Base-by-base conservation (phyloP, 2,329 filamentous ascomycete species). In the Exophiala oligosperma region DNA sequence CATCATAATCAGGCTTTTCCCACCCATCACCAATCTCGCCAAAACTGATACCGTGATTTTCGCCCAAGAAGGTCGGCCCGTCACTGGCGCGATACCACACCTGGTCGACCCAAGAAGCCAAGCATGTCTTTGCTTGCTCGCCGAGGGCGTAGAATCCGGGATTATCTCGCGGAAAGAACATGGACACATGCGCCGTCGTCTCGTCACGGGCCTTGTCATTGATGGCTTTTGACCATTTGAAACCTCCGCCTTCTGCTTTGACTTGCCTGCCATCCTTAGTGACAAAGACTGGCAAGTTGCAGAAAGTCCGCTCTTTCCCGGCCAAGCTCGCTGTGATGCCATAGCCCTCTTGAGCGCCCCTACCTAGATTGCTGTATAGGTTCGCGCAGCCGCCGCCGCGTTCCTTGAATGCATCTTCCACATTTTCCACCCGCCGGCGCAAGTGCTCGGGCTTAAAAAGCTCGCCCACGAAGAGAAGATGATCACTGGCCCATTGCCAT, bases 391-490 rank as follows among this genome's bases (percentile, higher is more conserved):
- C 64, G 14, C 52, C 53, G 12, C 61, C 62, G n/a, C 61, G 54
- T 37, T 65, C 62, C 24, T 49, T 49, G 32, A 51, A 85, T 81
- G 21, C 92, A 76, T 58, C 81, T 79, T n/a, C 84, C 71, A 97
- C 79, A 60, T 78, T 81, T n/a, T 79, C 76, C 8, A 96, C 81
- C 32, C 94, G 85, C 69, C 85, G 83, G 66, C 87, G 86, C 64
- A 97, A 78, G 69, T 96, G 92, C 67, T 92, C 89, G 3, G 85
- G 86, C n/a, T 90, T 86, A 49, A 90, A 89, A 6, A 99, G 82
- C 68, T 91, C 95, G 1, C 92, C 91, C 1, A 97, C 90, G 68
- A 97, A 99, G 72, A 94, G 90, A 26, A 99, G 84, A 74, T 99
- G 94, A 37, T 90, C 94, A 14, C 88, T 85, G 12, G 90, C 90